These are phyloP conservation scores for Pholiota microspora DNA, from an alignment of 768 basidiomycete genomes.

Conservation along the genomic window DNA sequence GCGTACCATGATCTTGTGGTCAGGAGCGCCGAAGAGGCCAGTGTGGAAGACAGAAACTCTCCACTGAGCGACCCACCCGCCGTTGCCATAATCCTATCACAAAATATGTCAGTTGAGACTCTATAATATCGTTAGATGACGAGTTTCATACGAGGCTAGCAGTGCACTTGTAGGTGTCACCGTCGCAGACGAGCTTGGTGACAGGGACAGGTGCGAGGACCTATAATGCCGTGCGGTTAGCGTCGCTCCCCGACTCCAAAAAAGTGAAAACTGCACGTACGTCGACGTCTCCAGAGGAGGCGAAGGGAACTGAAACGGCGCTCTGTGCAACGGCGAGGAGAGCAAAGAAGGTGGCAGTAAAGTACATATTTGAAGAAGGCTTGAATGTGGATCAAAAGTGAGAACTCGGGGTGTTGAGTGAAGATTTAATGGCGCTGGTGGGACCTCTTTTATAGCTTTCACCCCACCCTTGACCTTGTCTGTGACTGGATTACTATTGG, in stretches of 20 bases:
- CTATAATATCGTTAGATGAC: too few species aligned
- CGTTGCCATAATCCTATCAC: background rate
- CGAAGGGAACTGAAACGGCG: constrained; percentile 5
- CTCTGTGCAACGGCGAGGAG: constrained; percentile 6
- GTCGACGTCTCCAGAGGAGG: background rate
- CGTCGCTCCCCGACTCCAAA: too few species aligned
- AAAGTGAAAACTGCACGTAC: too few species aligned
- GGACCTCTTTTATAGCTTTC: background rate
- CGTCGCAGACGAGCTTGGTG: constrained; percentile 1
- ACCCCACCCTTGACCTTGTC: too few species aligned
- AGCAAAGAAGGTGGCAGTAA: constrained; percentile 7
- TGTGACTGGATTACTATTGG: too few species aligned
- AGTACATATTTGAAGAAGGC: constrained; percentile 1
- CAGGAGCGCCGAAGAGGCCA: background rate
- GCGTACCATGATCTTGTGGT: background rate
- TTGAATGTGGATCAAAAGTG: background rate
- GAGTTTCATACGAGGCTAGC: background rate
- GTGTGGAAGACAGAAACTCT: background rate
- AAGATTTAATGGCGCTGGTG: background rate
- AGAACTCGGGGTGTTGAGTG: background rate
- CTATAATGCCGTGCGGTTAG: too few species aligned
- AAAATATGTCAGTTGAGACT: background rate
- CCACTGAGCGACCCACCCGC: constrained; percentile 7
- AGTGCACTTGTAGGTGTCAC: constrained; percentile 1
- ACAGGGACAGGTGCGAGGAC: constrained; percentile 3